A percentile compares a stretch with the other conserved stretches of the same genome.
These are phyloP conservation scores for Xerocomellus amylosporus DNA, from an alignment of 768 basidiomycete species.

Conservation along the genomic window DNA sequence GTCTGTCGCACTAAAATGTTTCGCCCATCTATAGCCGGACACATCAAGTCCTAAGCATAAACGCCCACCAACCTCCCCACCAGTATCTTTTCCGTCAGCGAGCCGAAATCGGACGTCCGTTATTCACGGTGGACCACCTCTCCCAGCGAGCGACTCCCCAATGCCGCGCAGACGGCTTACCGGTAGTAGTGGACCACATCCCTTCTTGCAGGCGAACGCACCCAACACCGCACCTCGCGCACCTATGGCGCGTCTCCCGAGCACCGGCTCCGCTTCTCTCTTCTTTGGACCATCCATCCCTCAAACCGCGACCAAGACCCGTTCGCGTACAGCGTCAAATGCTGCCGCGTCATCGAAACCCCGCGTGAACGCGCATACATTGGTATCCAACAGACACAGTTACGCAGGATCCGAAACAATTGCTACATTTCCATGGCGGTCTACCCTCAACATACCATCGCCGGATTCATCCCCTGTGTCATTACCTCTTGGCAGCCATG, in stretches of 20 bases:
- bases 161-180: constrained; percentile 52
- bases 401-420: constrained; percentile 51
- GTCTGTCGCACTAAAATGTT: not conserved
- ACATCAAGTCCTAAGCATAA: constrained; percentile 14
- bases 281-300: constrained; percentile 58
- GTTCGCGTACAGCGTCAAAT: constrained; percentile 25
- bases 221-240: constrained; percentile 31
- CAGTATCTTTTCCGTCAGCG: constrained; percentile 38
- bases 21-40: constrained; percentile 9
- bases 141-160: constrained; percentile 53
- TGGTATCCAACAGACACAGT: constrained; percentile 55
- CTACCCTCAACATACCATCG: constrained; percentile 39
- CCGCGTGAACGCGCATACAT: constrained; percentile 24
- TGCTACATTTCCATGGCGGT: constrained; percentile 36
- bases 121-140: constrained; percentile 38
- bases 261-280: constrained; percentile 52
- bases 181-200: constrained; percentile 34
- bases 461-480: constrained; percentile 50
- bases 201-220: constrained; percentile 30
- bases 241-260: constrained; percentile 51
- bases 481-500: constrained; percentile 29
- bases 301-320: constrained; percentile 23
- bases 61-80: constrained; percentile 12
- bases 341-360: constrained; percentile 6
- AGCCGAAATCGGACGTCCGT: constrained; percentile 38